Conservation (phyloP, 2,329 filamentous ascomycete species). For the Alternaria gaisen region DNA sequence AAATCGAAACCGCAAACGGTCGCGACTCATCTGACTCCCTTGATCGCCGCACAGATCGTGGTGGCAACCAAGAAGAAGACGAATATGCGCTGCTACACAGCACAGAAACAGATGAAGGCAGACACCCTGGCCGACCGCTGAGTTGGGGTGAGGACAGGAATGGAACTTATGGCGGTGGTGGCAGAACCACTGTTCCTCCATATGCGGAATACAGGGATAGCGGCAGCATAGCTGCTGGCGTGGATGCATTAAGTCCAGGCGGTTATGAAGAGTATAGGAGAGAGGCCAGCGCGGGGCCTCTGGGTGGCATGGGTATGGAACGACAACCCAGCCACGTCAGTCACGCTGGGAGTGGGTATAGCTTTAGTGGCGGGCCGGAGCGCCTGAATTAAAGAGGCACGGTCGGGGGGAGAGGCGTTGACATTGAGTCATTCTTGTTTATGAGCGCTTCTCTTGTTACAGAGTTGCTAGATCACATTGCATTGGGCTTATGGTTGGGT, state of each 20-base stretch:
- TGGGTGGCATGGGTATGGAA: slow-evolving; percentile 10
- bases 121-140: slow-evolving; percentile 52
- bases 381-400: background rate
- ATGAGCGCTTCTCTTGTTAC: slow-evolving; percentile 2
- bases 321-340: slow-evolving; percentile 17
- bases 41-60: slow-evolving; percentile 49
- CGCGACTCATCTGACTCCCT: slow-evolving; percentile 54
- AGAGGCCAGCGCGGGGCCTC: slow-evolving; percentile 23
- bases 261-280: slow-evolving; percentile 49
- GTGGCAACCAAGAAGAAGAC: slow-evolving; percentile 59
- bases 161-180: slow-evolving; percentile 31
- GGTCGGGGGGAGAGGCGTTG: slow-evolving; percentile 6
- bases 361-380: slow-evolving; percentile 22
- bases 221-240: slow-evolving; percentile 20
- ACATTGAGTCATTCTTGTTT: background rate
- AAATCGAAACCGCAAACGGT: slow-evolving; percentile 51
- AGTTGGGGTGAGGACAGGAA: slow-evolving; percentile 50
- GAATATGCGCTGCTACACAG: slow-evolving; percentile 61
- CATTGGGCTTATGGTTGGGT: background rate
- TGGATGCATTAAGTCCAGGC: slow-evolving; percentile 44
- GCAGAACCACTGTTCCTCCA: slow-evolving; percentile 41
- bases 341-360: slow-evolving; percentile 33
- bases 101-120: slow-evolving; percentile 51
- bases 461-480: background rate
- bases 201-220: slow-evolving; percentile 46